Evolutionary conservation across 2,329 filamentous ascomycete species (phyloP).

Genomic region (Aspergillus clavatus): DNA sequence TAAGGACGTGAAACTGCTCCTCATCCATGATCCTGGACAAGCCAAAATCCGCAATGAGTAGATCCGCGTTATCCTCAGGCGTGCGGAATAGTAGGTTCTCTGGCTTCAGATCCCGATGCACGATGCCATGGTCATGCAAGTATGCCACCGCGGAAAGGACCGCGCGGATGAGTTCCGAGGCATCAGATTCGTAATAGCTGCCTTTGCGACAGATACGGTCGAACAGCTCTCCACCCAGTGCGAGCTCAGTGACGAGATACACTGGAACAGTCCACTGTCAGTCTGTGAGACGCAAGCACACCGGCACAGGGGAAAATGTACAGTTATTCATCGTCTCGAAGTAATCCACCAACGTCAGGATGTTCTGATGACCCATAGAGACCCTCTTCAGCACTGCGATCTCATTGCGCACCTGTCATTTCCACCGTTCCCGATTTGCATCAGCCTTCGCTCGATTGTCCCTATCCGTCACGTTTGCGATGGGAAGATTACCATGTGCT

Average conservation of each 20-base stretch:
- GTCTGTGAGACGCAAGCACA: background rate
- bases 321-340: slow-evolving; percentile 99
- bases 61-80: slow-evolving; percentile 93
- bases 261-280: slow-evolving; percentile 45
- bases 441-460: slow-evolving; percentile 1
- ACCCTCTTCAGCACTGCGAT: slow-evolving; percentile 96
- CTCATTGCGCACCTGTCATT: slow-evolving; percentile 79
- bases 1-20: slow-evolving; percentile 95
- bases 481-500: slow-evolving; percentile 74
- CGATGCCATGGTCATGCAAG: slow-evolving; percentile 96
- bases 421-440: slow-evolving; percentile 5
- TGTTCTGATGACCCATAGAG: slow-evolving; percentile 99
- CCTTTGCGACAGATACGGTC: slow-evolving; percentile 98
- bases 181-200: slow-evolving; percentile 96
- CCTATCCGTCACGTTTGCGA: background rate
- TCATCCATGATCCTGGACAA: slow-evolving; percentile 97
- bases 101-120: slow-evolving; percentile 95
- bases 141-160: slow-evolving; percentile 97
- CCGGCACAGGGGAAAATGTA: slow-evolving; percentile 35
- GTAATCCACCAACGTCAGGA: slow-evolving; percentile 95
- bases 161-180: slow-evolving; percentile 88
- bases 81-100: slow-evolving; percentile 96
- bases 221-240: slow-evolving; percentile 92
- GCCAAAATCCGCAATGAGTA: slow-evolving; percentile 95
- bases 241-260: slow-evolving; percentile 95